Evolutionary conservation across 192 early-diverging fungal species (phyloP).

Genomic region (Piromyces sp.): DNA sequence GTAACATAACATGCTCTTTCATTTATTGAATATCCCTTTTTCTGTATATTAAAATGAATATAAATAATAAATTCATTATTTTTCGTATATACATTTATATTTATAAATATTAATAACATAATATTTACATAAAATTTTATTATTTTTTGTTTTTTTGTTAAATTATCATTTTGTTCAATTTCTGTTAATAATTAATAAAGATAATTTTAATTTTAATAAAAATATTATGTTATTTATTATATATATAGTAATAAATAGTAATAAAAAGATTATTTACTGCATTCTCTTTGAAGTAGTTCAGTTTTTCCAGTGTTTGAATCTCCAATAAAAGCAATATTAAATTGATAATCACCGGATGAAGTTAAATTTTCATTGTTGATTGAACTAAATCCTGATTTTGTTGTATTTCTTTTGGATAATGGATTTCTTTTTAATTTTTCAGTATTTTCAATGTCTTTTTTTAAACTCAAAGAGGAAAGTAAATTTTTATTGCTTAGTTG

Average conservation of each 20-base stretch:
- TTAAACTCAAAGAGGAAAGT: background rate
- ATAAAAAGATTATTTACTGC: background rate
- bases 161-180: background rate
- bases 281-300: background rate
- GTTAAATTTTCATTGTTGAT: background rate
- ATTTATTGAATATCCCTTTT: background rate
- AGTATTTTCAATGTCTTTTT: background rate
- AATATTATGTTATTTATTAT: background rate
- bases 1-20: background rate
- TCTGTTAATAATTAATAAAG: too few species aligned
- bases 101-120: too few species aligned
- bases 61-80: too few species aligned
- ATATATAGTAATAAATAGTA: too few species aligned
- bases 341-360: background rate
- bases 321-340: background rate
- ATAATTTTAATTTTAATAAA: too few species aligned
- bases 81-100: too few species aligned
- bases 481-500: background rate
- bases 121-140: background rate
- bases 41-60: background rate
- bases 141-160: background rate
- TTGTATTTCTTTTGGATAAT: background rate
- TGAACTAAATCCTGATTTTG: background rate
- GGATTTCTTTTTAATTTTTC: background rate
- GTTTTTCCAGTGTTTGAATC: background rate